phyloP scores from a whole-genome alignment of 2,329 filamentous ascomycete species.

The Aspergillus novoparasiticus region DNA sequence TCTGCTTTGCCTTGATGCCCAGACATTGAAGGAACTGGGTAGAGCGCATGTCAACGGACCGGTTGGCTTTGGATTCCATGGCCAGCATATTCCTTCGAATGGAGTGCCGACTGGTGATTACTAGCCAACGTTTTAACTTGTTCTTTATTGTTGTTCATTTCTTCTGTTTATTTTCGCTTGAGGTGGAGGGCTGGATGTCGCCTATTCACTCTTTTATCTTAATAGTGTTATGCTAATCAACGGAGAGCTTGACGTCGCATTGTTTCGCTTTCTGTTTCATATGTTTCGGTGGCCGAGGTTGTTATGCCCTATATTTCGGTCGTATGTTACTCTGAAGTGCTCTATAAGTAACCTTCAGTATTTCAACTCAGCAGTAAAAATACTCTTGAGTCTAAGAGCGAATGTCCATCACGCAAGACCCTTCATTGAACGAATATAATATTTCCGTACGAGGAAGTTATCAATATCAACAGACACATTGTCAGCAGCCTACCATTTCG shows the following conservation, averaged over 20 bases:
- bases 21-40: constrained; percentile 52
- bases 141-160: background rate
- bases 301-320: too few species aligned
- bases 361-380: background rate
- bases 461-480: background rate
- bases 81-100: constrained; percentile 38
- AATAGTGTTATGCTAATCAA: background rate
- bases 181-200: background rate
- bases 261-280: too few species aligned
- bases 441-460: too few species aligned
- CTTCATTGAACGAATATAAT: too few species aligned
- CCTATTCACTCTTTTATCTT: background rate
- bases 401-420: too few species aligned
- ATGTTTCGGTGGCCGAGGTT: too few species aligned
- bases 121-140: constrained; percentile 3
- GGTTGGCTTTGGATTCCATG: constrained; percentile 59
- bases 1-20: constrained; percentile 55
- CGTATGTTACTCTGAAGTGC: too few species aligned
- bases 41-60: constrained; percentile 52
- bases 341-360: too few species aligned
- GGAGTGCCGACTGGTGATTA: constrained; percentile 33
- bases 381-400: background rate
- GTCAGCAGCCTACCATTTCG: background rate
- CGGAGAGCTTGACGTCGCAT: too few species aligned
- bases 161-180: background rate